These are phyloP conservation scores for Lactarius quietus DNA, from an alignment of 768 basidiomycete genomes.

Conservation along the genomic window DNA sequence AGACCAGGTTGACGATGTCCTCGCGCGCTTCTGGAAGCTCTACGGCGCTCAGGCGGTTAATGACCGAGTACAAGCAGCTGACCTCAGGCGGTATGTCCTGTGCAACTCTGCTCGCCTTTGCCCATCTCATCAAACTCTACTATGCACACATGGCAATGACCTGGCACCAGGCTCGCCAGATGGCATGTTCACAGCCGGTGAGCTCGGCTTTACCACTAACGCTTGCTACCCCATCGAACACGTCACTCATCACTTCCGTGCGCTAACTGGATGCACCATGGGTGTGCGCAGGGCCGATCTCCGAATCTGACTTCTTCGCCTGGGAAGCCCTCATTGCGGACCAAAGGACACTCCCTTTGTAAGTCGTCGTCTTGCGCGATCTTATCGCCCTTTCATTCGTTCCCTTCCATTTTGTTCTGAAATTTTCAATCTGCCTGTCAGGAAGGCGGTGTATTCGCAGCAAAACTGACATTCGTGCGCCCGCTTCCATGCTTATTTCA, in stretches of 20 bases:
- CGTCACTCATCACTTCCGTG: background rate
- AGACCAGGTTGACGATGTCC: constrained; percentile 39
- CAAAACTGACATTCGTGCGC: constrained; percentile 88
- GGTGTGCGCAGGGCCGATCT: constrained; percentile 62
- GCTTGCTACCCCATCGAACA: background rate
- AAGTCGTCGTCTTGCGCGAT: constrained; percentile 32
- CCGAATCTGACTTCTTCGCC: constrained; percentile 91
- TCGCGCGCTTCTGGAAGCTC: constrained; percentile 51
- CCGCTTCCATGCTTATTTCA: constrained; percentile 18
- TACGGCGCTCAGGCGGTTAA: constrained; percentile 80
- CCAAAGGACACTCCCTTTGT: constrained; percentile 95
- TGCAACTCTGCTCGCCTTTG: background rate
- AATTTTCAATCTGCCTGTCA: constrained; percentile 31
- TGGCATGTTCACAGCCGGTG: constrained; percentile 92
- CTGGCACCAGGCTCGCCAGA: constrained; percentile 70
- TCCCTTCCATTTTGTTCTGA: constrained; percentile 1
- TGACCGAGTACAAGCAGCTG: constrained; percentile 91
- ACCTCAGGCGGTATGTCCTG: constrained; percentile 60
- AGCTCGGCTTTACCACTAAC: constrained; percentile 33
- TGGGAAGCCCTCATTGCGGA: constrained; percentile 96
- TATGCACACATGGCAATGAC: background rate
- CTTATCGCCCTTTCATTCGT: background rate
- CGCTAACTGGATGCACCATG: background rate
- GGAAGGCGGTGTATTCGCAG: constrained; percentile 95
- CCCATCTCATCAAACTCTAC: constrained; percentile 4